phyloP scores from a whole-genome alignment of 495 filamentous ascomycete genomes.

The Staphylotrichum tortipilum region DNA sequence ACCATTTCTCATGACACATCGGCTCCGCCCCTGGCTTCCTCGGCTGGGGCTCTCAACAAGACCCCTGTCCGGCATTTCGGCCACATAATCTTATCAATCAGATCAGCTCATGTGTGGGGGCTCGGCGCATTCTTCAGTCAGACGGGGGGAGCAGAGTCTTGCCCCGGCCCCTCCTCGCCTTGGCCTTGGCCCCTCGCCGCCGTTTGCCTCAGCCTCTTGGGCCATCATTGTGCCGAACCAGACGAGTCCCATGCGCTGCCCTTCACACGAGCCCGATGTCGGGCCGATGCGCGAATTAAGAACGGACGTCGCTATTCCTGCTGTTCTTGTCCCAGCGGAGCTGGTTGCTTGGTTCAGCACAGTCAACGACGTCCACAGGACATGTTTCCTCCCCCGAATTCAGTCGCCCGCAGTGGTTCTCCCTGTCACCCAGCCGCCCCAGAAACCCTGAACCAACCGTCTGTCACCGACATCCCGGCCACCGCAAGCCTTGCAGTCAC shows the following conservation, averaged over 20 bases:
- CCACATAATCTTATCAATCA: slow-evolving; percentile 9
- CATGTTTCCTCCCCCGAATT: background rate
- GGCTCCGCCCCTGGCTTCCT: background rate
- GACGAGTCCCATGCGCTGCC: too few species aligned
- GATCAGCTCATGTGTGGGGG: background rate
- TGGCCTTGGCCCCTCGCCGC: too few species aligned
- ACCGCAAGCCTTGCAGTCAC: background rate
- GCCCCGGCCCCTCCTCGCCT: too few species aligned
- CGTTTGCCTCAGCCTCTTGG: too few species aligned
- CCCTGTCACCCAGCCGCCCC: background rate
- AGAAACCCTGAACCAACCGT: background rate
- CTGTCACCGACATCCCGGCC: background rate
- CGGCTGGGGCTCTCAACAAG: too few species aligned
- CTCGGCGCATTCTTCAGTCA: background rate
- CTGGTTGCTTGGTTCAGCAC: too few species aligned
- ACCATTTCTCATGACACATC: background rate
- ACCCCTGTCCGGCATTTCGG: background rate
- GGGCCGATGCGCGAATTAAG: background rate
- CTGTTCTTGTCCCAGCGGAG: too few species aligned
- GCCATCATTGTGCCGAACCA: too few species aligned
- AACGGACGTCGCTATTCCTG: background rate
- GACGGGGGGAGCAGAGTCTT: background rate
- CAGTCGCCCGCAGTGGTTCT: background rate
- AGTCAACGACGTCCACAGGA: background rate
- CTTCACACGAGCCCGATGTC: background rate